Percentiles rank a stretch among this genome's conserved stretches.
Evolutionary conservation across 176 grass and related monocot genomes (phyloP).

Genomic region (Zoysia pacifica): DNA sequence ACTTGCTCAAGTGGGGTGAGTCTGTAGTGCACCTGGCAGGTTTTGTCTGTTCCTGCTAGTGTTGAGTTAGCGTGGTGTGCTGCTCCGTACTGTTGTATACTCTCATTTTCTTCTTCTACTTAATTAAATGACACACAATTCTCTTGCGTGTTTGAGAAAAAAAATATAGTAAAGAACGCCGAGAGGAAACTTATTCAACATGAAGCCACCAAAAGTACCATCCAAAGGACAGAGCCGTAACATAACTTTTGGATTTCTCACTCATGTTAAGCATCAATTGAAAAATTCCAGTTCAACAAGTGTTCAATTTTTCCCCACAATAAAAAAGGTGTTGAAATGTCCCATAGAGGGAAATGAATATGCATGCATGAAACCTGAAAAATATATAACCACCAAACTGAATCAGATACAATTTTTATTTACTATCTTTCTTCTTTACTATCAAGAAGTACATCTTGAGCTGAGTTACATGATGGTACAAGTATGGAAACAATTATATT

Average conservation of each 20-base stretch:
- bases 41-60: too few relatives aligned
- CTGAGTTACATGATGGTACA: conserved; percentile 44
- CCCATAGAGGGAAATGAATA: conserved; percentile 2
- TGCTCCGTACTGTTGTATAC: too few relatives aligned
- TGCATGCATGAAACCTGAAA: conserved; percentile 41
- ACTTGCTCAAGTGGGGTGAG: too few relatives aligned
- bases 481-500: conserved; percentile 23
- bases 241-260: conserved; percentile 22
- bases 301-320: neutral
- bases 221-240: conserved; percentile 23
- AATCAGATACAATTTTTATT: conserved; percentile 36
- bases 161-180: neutral
- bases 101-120: too few relatives aligned
- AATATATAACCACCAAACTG: conserved; percentile 25
- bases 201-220: conserved; percentile 36
- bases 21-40: too few relatives aligned
- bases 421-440: conserved; percentile 31
- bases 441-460: conserved; percentile 39
- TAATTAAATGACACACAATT: too few relatives aligned
- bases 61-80: too few relatives aligned
- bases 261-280: conserved; percentile 18
- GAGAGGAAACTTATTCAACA: conserved; percentile 34
- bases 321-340: neutral
- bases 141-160: too few relatives aligned
- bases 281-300: neutral